Evolutionary conservation across 2,329 filamentous ascomycete species (phyloP), one percentile per base, ranked within the genome.

Genomic region (Ciborinia camelliae): DNA sequence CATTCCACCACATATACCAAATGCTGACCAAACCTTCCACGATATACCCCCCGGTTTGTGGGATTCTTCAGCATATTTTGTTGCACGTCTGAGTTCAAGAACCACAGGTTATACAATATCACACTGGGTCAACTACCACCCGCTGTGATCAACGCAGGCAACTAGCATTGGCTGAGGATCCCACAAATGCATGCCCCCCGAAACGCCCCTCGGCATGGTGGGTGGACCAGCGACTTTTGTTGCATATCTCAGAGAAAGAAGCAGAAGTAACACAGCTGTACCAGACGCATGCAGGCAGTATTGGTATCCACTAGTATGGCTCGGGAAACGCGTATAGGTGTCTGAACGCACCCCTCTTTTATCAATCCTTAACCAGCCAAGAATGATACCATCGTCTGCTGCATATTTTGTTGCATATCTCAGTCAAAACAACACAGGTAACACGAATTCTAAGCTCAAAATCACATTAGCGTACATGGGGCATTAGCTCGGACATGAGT

Each of bases 351-450:
- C 9, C 39, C 39, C 39, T 4, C 39, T 1, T 26, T 26, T 9
- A 39, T 18, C 12, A 43, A 26, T 15, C 37, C 18, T 30, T 23
- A 18, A 28, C 37, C 53, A 43, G 53, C 23, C 3, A n/a, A 23
- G 54, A 3, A 35, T 12, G 8, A 47, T 47, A 58, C 35, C 28
- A 18, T 58, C 20, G 3, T 15, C 7, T 35, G 4, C 20, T 35
- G 28, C 28, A 23, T 35, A 7, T 59, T 59, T 63, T 63, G 43
- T 51, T 59, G 62, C 62, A 51, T 30, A 41, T 59, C 53, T 43
- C 15, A 50, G n/a, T 51, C 62, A 28, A 51, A 30, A 12, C 35
- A 63, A 28, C 52, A 32, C 1, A 58, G 12, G 32, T 58, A 50
- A 15, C 32, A 59, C 43, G 43, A n/a, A 10, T 51, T 6, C 20